Percentiles rank a stretch among this genome's conserved stretches.
Conservation (phyloP, 192 early-diverging fungal species). For the Mortierella hygrophila region DNA sequence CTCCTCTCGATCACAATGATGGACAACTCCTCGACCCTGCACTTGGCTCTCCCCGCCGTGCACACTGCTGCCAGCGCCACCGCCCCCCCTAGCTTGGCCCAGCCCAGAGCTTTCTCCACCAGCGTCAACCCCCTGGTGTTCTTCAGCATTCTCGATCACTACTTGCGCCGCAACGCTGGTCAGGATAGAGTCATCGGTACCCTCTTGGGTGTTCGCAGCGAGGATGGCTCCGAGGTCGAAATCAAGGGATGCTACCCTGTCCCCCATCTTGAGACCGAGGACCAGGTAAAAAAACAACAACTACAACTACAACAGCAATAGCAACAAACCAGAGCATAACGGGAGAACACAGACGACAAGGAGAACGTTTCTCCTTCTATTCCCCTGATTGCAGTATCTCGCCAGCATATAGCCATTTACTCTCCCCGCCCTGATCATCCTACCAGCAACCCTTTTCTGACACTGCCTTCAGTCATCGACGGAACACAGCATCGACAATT, state of each 20-base stretch:
- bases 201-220: constrained; percentile 88
- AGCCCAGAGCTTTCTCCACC: constrained; percentile 67
- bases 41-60: constrained; percentile 55
- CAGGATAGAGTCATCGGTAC: constrained; percentile 91
- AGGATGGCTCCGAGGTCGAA: constrained; percentile 90
- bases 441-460: neutral
- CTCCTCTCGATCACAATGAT: constrained; percentile 30
- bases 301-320: neutral
- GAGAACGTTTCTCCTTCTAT: neutral
- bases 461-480: neutral
- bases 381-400: neutral
- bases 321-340: neutral
- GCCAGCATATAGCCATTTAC: neutral
- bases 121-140: constrained; percentile 86
- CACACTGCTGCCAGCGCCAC: constrained; percentile 48
- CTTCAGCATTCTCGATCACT: constrained; percentile 95
- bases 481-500: neutral
- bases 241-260: constrained; percentile 91
- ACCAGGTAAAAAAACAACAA: constrained; percentile 60
- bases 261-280: constrained; percentile 81
- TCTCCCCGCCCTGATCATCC: neutral
- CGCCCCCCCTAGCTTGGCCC: constrained; percentile 43
- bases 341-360: neutral
- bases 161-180: constrained; percentile 84
- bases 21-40: constrained; percentile 55